These are phyloP conservation scores for Phialemoniopsis sp. DNA, from an alignment of 2,329 filamentous ascomycete species.

Conservation along the genomic window DNA sequence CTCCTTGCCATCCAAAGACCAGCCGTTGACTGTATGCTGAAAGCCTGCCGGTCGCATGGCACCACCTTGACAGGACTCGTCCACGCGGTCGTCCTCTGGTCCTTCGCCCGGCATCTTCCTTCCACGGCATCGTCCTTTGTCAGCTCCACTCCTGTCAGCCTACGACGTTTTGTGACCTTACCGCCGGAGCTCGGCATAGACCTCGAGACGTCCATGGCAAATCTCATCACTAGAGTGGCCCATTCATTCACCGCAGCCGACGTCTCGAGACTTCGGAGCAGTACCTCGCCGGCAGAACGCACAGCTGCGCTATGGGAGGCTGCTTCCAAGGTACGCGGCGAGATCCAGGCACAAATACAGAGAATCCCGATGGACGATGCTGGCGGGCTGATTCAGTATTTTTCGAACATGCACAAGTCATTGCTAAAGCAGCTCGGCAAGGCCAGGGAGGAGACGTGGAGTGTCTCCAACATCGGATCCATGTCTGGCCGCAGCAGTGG, in stretches of 20 bases:
- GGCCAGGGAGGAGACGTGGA: conserved; percentile 38
- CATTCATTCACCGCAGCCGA: conserved; percentile 20
- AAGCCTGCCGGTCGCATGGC: conserved; percentile 31
- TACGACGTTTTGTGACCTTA: conserved; percentile 30
- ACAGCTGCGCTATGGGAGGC: conserved; percentile 18
- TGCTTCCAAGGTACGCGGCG: conserved; percentile 26
- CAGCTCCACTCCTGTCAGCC: conserved; percentile 36
- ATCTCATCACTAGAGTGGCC: conserved; percentile 29
- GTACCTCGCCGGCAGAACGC: too few species aligned
- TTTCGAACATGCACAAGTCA: conserved; percentile 37
- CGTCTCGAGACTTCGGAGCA: too few species aligned
- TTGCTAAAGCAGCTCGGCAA: conserved; percentile 36
- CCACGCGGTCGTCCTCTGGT: conserved; percentile 37
- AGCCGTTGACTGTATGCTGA: conserved; percentile 24
- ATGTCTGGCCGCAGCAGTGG: too few species aligned
- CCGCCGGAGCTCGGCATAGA: conserved; percentile 17
- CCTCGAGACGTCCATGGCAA: conserved; percentile 26
- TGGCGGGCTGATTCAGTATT: conserved; percentile 32
- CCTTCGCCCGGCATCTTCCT: conserved; percentile 32
- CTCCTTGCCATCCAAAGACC: conserved; percentile 27
- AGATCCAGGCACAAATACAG: conserved; percentile 24
- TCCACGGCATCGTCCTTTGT: conserved; percentile 24
- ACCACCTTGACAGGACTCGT: conserved; percentile 45
- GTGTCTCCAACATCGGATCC: conserved; percentile 48
- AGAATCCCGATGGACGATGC: conserved; percentile 37